Conservation (phyloP, 1,284 basidiomycete species). For the Moniliella sp. region DNA sequence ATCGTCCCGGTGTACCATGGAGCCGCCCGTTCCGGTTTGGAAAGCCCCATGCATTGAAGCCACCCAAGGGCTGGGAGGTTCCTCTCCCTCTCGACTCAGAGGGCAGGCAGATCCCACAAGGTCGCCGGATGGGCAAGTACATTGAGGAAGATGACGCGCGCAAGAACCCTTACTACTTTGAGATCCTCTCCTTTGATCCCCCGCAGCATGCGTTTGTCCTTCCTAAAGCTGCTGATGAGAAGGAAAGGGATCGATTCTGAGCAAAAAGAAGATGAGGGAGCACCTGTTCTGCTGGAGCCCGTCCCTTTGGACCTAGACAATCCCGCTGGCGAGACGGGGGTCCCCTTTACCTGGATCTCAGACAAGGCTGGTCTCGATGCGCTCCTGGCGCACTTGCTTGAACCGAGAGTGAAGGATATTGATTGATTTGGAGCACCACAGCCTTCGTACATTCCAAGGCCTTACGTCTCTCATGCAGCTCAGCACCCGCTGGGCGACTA, state of each 20-base stretch:
- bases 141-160: constrained; percentile 24
- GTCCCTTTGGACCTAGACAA: constrained; percentile 43
- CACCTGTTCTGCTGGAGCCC: constrained; percentile 47
- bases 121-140: constrained; percentile 17
- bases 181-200: constrained; percentile 13
- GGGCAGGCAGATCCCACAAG: background rate
- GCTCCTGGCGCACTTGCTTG: constrained; percentile 44
- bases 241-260: too few species aligned
- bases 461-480: constrained; percentile 70
- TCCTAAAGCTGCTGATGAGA: too few species aligned
- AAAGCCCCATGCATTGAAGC: constrained; percentile 18
- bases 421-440: constrained; percentile 88
- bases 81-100: constrained; percentile 6
- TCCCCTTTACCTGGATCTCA: constrained; percentile 53
- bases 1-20: constrained; percentile 13
- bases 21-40: constrained; percentile 12
- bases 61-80: background rate
- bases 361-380: constrained; percentile 42
- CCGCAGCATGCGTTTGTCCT: constrained; percentile 4
- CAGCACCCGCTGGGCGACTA: constrained; percentile 64
- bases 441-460: constrained; percentile 58
- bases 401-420: constrained; percentile 46
- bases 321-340: constrained; percentile 39
- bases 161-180: constrained; percentile 25
- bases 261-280: constrained; percentile 18